Evolutionary conservation across 176 grass and related monocot genomes (phyloP), one percentile per base, ranked within the genome.

Genomic region (Microstegium vimineum): DNA sequence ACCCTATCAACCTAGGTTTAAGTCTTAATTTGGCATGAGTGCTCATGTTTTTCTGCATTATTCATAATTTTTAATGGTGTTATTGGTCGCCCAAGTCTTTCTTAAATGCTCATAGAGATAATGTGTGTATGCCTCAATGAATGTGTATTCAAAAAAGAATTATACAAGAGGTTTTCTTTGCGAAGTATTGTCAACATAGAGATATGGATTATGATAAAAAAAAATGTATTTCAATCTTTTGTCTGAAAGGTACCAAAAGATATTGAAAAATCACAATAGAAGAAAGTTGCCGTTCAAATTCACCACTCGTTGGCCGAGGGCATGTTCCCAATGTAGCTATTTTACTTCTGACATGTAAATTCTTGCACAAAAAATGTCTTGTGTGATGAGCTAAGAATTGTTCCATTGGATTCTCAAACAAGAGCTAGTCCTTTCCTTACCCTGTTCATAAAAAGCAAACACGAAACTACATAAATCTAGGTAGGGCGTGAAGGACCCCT

Each of bases 391-490:
- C 3, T 35, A 70, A 45, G 3, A 71, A 34, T n/a, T n/a, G n/a
- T n/a, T 35, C 5, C 16, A 22, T 12, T 65, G 31, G 12, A 47
- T 37, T 15, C 36, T 62, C 26, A 27, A 46, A 33, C 82, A 34
- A 36, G 15, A 17, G 28, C 6, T 31, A 38, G 54, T 38, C 30
- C 75, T 79, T 79, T 64, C 56, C 15, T 64, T 79, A 14, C 30
- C 62, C n/a, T 71, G 23, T 71, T 71, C 16, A 63, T 51, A 51
- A 41, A 60, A 49, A 73, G 36, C 54, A 75, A 35, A n/a, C 81
- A 71, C 22, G 22, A 71, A 71, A 62, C 59, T 62, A 62, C 13
- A 61, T 26, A 60, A 61, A n/a, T 56, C 20, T 56, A 56, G 51
- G 20, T 56, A 56, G n/a, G 51, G 51, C 3, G 20, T 22, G 51